phyloP scores from a whole-genome alignment of 2,329 filamentous ascomycete genomes.

The Ceratocystiopsis brevicomis region DNA sequence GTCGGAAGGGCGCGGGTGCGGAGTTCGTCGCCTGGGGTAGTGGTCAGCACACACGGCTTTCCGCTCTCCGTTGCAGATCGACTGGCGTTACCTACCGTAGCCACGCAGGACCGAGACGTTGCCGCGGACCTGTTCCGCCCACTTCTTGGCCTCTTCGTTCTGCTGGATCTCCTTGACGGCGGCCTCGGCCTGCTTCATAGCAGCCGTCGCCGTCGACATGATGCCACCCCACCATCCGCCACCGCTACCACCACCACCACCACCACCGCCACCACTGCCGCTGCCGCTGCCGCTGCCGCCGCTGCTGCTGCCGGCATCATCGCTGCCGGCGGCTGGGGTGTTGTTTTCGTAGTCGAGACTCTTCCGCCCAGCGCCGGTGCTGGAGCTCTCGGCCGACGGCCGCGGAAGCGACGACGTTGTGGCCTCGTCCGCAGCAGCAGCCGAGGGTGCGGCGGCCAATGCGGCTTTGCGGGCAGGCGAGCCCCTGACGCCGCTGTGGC shows the following conservation, averaged over 20 bases:
- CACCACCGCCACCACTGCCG: no score
- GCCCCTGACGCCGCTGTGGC: slow-evolving; percentile 21
- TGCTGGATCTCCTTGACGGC: slow-evolving; percentile 89
- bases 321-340: slow-evolving; percentile 14
- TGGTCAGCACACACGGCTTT: no score
- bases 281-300: slow-evolving; percentile 49
- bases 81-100: slow-evolving; percentile 37
- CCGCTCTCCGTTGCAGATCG: no score
- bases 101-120: slow-evolving; percentile 65
- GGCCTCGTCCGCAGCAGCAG: slow-evolving; percentile 11
- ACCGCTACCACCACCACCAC: no score
- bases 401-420: slow-evolving; percentile 11
- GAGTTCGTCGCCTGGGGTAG: slow-evolving; percentile 59
- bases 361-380: slow-evolving; percentile 30
- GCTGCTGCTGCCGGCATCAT: slow-evolving; percentile 15
- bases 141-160: slow-evolving; percentile 90
- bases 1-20: slow-evolving; percentile 76
- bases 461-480: slow-evolving; percentile 32
- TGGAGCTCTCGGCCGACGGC: slow-evolving; percentile 9
- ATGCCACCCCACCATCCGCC: slow-evolving; percentile 90
- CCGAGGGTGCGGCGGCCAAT: slow-evolving; percentile 27
- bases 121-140: slow-evolving; percentile 83
- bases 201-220: slow-evolving; percentile 65
- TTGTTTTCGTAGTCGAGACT: slow-evolving; percentile 26
- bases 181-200: slow-evolving; percentile 79